Conservation (phyloP, 257 asterid genomes). For the Solanum bulbocastanum region DNA sequence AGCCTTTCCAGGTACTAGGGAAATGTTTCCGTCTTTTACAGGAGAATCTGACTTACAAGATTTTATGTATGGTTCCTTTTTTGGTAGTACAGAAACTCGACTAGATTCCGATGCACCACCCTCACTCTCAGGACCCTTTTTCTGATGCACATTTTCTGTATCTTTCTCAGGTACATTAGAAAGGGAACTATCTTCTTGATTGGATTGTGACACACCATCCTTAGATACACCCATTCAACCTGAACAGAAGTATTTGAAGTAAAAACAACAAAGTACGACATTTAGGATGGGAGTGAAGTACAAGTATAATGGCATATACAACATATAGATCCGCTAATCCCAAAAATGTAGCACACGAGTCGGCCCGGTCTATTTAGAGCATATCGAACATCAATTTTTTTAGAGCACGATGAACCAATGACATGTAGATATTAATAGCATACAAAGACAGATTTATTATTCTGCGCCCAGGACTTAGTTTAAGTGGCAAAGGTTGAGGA, state of each 20-base stretch:
- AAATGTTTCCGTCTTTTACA: conserved; percentile 6
- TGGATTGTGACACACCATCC: conserved; percentile 1
- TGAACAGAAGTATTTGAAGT: conserved; percentile 3
- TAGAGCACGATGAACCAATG: background rate
- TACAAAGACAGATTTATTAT: background rate
- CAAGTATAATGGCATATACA: background rate
- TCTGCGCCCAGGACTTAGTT: background rate
- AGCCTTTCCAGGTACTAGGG: conserved; percentile 10
- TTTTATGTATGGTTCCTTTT: conserved; percentile 18
- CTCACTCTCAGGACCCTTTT: conserved; percentile 15
- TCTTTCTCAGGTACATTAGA: conserved; percentile 10
- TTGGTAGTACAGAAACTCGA: conserved; percentile 25
- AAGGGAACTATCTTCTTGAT: conserved; percentile 14
- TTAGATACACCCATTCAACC: conserved; percentile 18
- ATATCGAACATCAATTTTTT: background rate
- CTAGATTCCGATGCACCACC: conserved; percentile 20
- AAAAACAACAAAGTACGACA: conserved; percentile 5
- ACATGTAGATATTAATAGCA: background rate
- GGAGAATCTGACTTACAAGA: conserved; percentile 9
- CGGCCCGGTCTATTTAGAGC: background rate
- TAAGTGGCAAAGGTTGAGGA: background rate
- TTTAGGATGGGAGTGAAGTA: background rate
- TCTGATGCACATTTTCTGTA: conserved; percentile 14
- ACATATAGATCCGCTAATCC: background rate
- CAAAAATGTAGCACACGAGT: background rate